A percentile compares a stretch with the other conserved stretches of the same genome.
These are phyloP conservation scores for Malus hybrid DNA, from an alignment of 331 rosid genomes.

Conservation along the genomic window DNA sequence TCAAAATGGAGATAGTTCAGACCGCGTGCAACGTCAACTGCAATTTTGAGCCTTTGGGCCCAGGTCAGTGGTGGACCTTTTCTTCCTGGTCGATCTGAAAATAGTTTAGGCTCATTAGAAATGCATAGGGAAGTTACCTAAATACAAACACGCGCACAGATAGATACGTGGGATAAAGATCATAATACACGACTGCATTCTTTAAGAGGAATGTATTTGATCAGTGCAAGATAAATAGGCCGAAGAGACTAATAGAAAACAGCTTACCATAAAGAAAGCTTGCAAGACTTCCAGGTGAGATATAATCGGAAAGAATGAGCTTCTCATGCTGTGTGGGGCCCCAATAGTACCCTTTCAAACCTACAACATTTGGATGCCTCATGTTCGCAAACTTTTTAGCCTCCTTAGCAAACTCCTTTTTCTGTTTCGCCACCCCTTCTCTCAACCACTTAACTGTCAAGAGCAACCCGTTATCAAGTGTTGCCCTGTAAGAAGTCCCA, in stretches of 20 bases:
- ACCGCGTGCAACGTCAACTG: constrained; percentile 97
- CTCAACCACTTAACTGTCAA: constrained; percentile 96
- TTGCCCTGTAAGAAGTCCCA: constrained; percentile 93
- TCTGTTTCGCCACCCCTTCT: constrained; percentile 97
- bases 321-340: constrained; percentile 99
- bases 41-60: constrained; percentile 89
- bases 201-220: not conserved
- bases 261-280: constrained; percentile 81
- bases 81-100: constrained; percentile 92
- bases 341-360: constrained; percentile 95
- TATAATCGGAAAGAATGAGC: constrained; percentile 91
- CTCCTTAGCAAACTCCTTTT: constrained; percentile 94
- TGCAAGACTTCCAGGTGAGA: constrained; percentile 92
- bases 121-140: not conserved
- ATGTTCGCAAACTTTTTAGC: constrained; percentile 89
- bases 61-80: constrained; percentile 74
- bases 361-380: constrained; percentile 94
- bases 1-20: constrained; percentile 99
- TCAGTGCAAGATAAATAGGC: not conserved
- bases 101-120: constrained; percentile 9
- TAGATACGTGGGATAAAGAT: not conserved
- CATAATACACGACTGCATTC: not conserved
- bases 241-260: constrained; percentile 4
- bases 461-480: constrained; percentile 70
- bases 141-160: not conserved